Conservation (phyloP, 495 filamentous ascomycete genomes). For the Hyaloscypha finlandica region DNA sequence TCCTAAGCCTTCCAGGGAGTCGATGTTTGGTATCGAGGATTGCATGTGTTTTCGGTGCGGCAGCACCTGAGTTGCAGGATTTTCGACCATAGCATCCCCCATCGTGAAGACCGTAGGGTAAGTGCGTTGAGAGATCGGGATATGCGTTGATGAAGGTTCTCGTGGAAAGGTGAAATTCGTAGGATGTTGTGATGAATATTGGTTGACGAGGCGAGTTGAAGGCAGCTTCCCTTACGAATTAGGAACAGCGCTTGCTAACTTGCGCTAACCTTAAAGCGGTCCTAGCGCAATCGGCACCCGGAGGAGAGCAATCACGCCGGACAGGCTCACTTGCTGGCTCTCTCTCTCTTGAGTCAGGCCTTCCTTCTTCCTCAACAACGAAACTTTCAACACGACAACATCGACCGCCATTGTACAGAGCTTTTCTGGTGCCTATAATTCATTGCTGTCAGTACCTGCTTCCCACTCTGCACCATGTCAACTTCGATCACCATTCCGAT, state of each 20-base stretch:
- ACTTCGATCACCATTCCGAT: slow-evolving; percentile 56
- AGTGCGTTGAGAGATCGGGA: neutral
- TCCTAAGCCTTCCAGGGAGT: slow-evolving; percentile 77
- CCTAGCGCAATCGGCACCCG: slow-evolving; percentile 1
- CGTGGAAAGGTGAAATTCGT: slow-evolving; percentile 3
- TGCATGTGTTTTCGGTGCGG: slow-evolving; percentile 76
- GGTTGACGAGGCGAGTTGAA: slow-evolving; percentile 27
- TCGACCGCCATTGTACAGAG: neutral
- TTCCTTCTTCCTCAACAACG: slow-evolving; percentile 10
- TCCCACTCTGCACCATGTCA: slow-evolving; percentile 40
- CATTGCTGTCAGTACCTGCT: neutral
- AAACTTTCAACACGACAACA: neutral
- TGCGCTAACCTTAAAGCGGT: neutral
- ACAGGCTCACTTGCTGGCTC: neutral
- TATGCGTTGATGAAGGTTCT: slow-evolving; percentile 6
- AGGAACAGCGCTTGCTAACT: neutral
- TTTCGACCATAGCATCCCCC: slow-evolving; percentile 85
- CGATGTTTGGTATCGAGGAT: slow-evolving; percentile 88
- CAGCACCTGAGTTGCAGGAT: slow-evolving; percentile 67
- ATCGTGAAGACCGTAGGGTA: slow-evolving; percentile 47
- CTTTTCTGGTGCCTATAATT: slow-evolving; percentile 2
- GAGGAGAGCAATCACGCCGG: neutral
- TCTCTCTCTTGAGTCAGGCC: neutral
- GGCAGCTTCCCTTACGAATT: slow-evolving; percentile 25
- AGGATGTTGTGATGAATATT: slow-evolving; percentile 8